Base-by-base conservation (phyloP, 345 rosid species). In the Rhizophora mangle region DNA sequence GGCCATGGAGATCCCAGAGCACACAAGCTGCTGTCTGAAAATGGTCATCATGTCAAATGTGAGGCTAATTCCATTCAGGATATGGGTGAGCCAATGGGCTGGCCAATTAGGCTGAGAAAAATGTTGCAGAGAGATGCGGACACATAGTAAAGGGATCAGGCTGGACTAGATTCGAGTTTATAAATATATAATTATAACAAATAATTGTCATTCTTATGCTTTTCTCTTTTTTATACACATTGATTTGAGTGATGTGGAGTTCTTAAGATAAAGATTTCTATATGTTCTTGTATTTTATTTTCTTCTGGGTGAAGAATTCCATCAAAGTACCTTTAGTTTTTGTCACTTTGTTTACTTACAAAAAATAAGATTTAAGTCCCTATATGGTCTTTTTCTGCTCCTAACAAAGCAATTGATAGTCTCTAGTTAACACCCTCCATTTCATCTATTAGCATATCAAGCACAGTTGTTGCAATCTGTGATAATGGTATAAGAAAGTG, bases 1-100 rank as follows among this genome's bases (percentile, higher is more conserved):
- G 70, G 77, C 19, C 66, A 27, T 57, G 82, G 79, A 57, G 74
- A 65, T 11, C 58, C 15, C 30, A 69, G 73, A 57, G 78, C 71
- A 4, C 65, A 72, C 70, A 82, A 80, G 64, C 46, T 37, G 46
- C 21, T 54, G 59, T 78, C 52, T 61, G 75, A 67, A 56, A 36
- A 65, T 73, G 73, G 68, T 65, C 59, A 59, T 21, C 70, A 47
- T 26, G 37, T 24, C 31, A 65, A 34, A 20, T 52, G 34, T 60
- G 64, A 65, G 22, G 37, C 34, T 76, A 29, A 21, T 59, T 22
- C 9, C 30, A 36, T 15, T 39, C 30, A 24, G 21, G 53, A 52
- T 31, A 49, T 34, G 26, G 64, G 60, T 22, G 59, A 66, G 26
- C 65, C 39, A 15, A 34, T 22, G 21, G 46, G 46, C 36, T 51